Conservation (phyloP, 176 grass and related monocot genomes). For the Rhynchospora tenuis region DNA sequence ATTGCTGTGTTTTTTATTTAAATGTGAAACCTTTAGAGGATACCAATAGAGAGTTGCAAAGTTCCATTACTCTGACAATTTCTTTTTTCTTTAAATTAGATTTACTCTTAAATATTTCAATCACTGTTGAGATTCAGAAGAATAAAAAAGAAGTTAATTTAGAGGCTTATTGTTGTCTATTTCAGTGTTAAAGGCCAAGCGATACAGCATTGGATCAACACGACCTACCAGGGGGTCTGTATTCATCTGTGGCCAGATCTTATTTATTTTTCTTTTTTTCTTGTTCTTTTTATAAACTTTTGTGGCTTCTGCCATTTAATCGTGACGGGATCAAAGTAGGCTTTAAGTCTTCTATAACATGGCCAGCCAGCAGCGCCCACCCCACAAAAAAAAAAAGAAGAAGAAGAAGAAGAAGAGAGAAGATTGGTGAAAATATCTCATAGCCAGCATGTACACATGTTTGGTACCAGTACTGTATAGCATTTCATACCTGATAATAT, state of each 20-base stretch:
- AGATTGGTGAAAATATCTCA: neutral
- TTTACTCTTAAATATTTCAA: neutral
- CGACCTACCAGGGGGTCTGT: neutral
- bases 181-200: neutral
- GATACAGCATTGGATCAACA: neutral
- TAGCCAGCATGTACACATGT: neutral
- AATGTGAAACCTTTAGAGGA: neutral
- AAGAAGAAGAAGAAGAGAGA: neutral
- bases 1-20: neutral
- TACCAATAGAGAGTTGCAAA: neutral
- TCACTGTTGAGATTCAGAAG: neutral
- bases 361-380: neutral
- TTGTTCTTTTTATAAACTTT: neutral
- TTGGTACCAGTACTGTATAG: neutral
- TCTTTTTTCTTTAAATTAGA: neutral
- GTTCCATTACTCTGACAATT: neutral
- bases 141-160: neutral
- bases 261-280: neutral
- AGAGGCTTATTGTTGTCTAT: neutral
- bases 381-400: neutral
- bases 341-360: neutral
- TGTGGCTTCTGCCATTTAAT: neutral
- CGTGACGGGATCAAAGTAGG: neutral
- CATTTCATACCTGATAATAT: conserved; percentile 81
- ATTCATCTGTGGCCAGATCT: neutral